Percentiles rank a stretch among this genome's conserved stretches.
Evolutionary conservation across 2,329 filamentous ascomycete species (phyloP).

Genomic region (Fusarium ambrosium): DNA sequence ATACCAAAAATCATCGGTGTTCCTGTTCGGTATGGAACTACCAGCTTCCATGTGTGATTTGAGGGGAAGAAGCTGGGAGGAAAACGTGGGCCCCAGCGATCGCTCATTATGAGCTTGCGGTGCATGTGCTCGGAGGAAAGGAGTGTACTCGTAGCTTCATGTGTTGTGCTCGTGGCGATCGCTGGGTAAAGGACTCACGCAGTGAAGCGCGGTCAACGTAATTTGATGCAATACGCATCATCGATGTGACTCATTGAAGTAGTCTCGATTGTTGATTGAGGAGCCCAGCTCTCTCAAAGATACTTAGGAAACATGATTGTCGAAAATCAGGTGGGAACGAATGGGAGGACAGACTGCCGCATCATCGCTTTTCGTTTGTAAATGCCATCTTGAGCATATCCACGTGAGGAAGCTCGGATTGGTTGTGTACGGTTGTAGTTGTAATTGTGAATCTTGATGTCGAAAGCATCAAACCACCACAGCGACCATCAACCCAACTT

Average conservation of each 20-base stretch:
- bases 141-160: background rate
- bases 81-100: constrained; percentile 38
- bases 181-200: constrained; percentile 28
- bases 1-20: constrained; percentile 22
- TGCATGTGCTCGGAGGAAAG: background rate
- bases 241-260: background rate
- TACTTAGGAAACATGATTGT: constrained; percentile 4
- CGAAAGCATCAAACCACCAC: background rate
- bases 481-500: background rate
- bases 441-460: background rate
- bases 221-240: background rate
- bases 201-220: constrained; percentile 31
- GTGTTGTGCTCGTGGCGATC: background rate
- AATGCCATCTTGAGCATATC: background rate
- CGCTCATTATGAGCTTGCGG: background rate
- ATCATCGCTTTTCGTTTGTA: background rate
- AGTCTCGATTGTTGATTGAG: constrained; percentile 1
- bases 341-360: background rate
- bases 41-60: constrained; percentile 5
- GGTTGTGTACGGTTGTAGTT: background rate
- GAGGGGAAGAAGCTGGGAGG: constrained; percentile 16
- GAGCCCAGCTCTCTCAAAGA: constrained; percentile 29
- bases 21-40: constrained; percentile 34
- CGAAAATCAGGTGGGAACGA: background rate
- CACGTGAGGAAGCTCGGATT: background rate